Evolutionary conservation across 768 basidiomycete species (phyloP).

Genomic region (Pisolithus orientalis): DNA sequence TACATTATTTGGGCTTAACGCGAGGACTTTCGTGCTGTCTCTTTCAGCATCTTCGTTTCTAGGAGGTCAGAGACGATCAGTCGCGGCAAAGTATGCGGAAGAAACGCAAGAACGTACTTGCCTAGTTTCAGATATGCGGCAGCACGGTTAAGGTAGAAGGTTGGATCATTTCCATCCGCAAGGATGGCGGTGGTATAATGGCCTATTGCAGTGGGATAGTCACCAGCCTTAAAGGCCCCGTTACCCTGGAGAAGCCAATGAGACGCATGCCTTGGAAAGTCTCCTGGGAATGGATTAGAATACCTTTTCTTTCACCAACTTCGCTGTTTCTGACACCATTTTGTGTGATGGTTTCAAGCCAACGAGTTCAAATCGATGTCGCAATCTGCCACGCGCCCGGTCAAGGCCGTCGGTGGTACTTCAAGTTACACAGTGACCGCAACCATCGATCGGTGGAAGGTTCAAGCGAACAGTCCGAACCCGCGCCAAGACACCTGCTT

Average conservation of each 20-base stretch:
- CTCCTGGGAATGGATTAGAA: background rate
- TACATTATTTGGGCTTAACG: constrained; percentile 51
- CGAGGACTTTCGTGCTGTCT: constrained; percentile 67
- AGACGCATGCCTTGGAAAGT: background rate
- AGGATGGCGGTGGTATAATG: constrained; percentile 81
- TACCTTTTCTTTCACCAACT: constrained; percentile 29
- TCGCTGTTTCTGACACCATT: constrained; percentile 32
- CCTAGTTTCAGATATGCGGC: constrained; percentile 90
- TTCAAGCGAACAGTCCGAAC: too few relatives aligned
- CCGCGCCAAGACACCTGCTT: too few relatives aligned
- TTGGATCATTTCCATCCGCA: constrained; percentile 63
- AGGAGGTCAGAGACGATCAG: background rate
- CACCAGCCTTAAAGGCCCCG: constrained; percentile 71
- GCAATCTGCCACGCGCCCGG: background rate
- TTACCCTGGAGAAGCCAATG: constrained; percentile 60
- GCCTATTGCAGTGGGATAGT: constrained; percentile 75
- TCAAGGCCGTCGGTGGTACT: background rate
- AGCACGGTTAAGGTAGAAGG: constrained; percentile 81
- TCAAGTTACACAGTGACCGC: too few relatives aligned
- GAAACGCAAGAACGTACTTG: constrained; percentile 60
- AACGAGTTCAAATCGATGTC: background rate
- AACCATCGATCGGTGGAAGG: too few relatives aligned
- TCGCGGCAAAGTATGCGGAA: background rate
- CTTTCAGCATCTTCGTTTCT: constrained; percentile 78
- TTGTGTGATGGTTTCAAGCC: background rate